Conservation (phyloP, 163 green algal species). For the Trebouxia gelatinosa region DNA sequence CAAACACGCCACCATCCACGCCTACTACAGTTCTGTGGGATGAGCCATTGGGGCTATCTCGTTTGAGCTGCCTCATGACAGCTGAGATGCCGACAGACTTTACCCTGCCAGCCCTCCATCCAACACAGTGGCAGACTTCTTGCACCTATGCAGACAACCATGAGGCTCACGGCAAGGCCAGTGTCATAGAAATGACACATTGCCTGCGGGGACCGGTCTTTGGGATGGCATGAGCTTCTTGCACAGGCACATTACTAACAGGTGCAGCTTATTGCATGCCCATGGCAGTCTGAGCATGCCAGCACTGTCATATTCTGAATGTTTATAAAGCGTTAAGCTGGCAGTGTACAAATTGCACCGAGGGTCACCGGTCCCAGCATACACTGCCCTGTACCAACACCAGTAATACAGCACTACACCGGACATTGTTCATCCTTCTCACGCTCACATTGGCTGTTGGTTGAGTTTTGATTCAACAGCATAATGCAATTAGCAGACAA, state of each 20-base stretch:
- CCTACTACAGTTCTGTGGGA: constrained; percentile 51
- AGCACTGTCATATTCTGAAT: not conserved
- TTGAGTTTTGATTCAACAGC: too few relatives aligned
- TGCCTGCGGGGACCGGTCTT: too few relatives aligned
- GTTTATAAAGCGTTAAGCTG: not conserved
- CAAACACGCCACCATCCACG: constrained; percentile 80
- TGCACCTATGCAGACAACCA: constrained; percentile 41
- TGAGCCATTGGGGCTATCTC: constrained; percentile 1
- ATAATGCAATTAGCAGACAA: not conserved
- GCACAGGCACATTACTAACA: not conserved
- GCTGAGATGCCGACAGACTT: constrained; percentile 57
- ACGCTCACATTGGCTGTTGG: too few relatives aligned
- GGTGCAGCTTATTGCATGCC: not conserved
- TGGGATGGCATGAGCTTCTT: not conserved
- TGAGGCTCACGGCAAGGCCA: too few relatives aligned
- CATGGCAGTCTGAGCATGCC: not conserved
- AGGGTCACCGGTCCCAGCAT: too few relatives aligned
- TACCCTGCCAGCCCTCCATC: constrained; percentile 58
- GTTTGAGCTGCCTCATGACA: constrained; percentile 49
- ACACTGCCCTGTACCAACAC: too few relatives aligned
- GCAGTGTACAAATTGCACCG: too few relatives aligned
- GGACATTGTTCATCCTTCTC: too few relatives aligned
- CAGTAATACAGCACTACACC: too few relatives aligned
- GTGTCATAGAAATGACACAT: not conserved
- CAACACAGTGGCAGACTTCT: constrained; percentile 66